These are phyloP conservation scores for Blastobotrys terrestris DNA, from an alignment of 805 yeast genomes.

Conservation along the genomic window DNA sequence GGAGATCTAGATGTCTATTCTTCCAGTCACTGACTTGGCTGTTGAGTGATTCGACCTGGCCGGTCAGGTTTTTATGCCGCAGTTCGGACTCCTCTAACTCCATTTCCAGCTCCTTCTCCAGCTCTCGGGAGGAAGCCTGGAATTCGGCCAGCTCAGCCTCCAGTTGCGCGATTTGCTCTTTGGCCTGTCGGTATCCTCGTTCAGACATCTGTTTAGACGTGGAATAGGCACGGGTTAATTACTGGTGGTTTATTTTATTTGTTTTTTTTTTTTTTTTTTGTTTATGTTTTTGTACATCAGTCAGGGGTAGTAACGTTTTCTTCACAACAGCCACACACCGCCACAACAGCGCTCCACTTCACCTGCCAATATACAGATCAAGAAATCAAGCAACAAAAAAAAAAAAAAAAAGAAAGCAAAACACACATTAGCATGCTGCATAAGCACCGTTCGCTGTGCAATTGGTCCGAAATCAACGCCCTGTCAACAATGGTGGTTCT, in stretches of 20 bases:
- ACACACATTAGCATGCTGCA: too few species aligned
- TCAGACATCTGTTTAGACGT: constrained; percentile 1
- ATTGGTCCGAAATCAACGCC: too few species aligned
- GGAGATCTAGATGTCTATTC: constrained; percentile 25
- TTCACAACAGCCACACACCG: not conserved
- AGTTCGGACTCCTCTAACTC: constrained; percentile 35
- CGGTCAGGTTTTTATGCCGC: constrained; percentile 21
- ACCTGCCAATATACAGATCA: too few species aligned
- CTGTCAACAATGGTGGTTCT: too few species aligned
- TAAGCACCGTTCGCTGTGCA: too few species aligned
- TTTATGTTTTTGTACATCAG: not conserved
- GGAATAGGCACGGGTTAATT: not conserved
- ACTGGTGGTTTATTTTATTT: too few species aligned
- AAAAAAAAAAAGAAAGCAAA: too few species aligned
- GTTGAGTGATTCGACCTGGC: constrained; percentile 19
- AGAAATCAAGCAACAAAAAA: too few species aligned
- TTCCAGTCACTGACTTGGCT: constrained; percentile 28
- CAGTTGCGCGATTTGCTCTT: constrained; percentile 35
- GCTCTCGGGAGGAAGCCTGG: constrained; percentile 38
- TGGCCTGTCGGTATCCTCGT: constrained; percentile 11
- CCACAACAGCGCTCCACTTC: not conserved
- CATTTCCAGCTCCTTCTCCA: constrained; percentile 41
- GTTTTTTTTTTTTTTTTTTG: too few species aligned
- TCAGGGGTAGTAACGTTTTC: not conserved
- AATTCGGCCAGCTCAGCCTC: constrained; percentile 40